These are phyloP conservation scores for Phylloporus arenicola DNA, from an alignment of 768 basidiomycete species.

Conservation along the genomic window DNA sequence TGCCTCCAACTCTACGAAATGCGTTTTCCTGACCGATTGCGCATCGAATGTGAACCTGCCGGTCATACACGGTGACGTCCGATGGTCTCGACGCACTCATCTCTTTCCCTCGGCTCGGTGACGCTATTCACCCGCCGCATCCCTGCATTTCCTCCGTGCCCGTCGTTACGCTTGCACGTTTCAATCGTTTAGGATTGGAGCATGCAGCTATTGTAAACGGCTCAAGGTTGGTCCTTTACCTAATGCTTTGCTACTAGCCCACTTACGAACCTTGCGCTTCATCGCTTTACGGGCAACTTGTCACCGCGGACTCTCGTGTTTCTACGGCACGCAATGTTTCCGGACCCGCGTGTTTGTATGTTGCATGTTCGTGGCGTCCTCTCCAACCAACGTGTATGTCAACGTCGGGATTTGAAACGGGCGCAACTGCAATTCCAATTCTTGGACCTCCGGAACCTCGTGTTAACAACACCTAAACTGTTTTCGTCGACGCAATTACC, in stretches of 20 bases:
- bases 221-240: slow-evolving; percentile 58
- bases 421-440: slow-evolving; percentile 21
- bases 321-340: slow-evolving; percentile 16
- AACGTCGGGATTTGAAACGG: slow-evolving; percentile 9
- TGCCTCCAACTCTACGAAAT: neutral
- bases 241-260: slow-evolving; percentile 2
- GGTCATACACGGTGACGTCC: neutral
- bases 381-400: slow-evolving; percentile 1
- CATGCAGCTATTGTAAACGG: slow-evolving; percentile 82
- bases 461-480: slow-evolving; percentile 9
- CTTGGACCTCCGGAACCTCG: slow-evolving; percentile 25
- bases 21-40: neutral
- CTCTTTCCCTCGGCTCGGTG: slow-evolving; percentile 13
- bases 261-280: slow-evolving; percentile 18
- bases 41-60: slow-evolving; percentile 1
- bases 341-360: slow-evolving; percentile 13
- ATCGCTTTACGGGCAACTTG: slow-evolving; percentile 10
- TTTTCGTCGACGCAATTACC: slow-evolving; percentile 6
- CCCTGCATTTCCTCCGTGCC: slow-evolving; percentile 3
- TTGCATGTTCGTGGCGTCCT: slow-evolving; percentile 7
- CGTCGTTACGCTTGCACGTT: slow-evolving; percentile 5
- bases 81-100: neutral
- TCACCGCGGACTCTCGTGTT: neutral
- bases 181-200: slow-evolving; percentile 54
- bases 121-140: slow-evolving; percentile 4